Conservation (phyloP, 225 moss, liverwort and hornwort genomes). For the Sphagnum tenellum region DNA sequence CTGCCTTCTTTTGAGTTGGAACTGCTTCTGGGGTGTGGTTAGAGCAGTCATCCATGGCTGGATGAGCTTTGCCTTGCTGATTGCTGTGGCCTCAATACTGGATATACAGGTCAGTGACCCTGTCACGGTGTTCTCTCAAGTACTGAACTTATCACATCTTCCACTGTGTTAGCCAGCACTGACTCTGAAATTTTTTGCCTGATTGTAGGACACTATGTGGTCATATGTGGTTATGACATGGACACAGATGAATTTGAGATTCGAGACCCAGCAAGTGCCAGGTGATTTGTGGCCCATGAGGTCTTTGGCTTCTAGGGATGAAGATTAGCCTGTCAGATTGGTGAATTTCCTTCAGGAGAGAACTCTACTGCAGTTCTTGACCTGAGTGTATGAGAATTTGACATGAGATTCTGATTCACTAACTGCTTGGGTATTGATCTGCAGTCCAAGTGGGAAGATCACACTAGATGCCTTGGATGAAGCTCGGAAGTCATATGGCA, state of each 20-base stretch:
- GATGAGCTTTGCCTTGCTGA: conserved; percentile 86
- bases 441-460: conserved; percentile 79
- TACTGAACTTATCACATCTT: not conserved
- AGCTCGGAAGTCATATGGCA: conserved; percentile 92
- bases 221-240: conserved; percentile 93
- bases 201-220: conserved; percentile 86
- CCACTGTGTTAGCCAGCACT: not conserved
- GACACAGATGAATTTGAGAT: conserved; percentile 96
- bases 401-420: not conserved
- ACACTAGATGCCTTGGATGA: conserved; percentile 80
- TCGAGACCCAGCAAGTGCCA: conserved; percentile 89
- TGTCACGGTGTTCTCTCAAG: not conserved
- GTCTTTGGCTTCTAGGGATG: not conserved
- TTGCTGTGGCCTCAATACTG: conserved; percentile 76
- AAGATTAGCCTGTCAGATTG: no score
- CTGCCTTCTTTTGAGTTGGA: not conserved
- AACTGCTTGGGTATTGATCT: conserved; percentile 1
- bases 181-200: conserved; percentile 3
- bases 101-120: conserved; percentile 62
- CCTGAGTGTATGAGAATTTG: not conserved
- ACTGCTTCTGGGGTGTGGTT: conserved; percentile 7
- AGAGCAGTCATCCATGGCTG: conserved; percentile 87
- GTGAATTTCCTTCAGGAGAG: no score
- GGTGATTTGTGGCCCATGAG: conserved; percentile 17
- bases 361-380: no score